Conservation (phyloP, 2,329 filamentous ascomycete genomes). For the Ilyonectria sp. region DNA sequence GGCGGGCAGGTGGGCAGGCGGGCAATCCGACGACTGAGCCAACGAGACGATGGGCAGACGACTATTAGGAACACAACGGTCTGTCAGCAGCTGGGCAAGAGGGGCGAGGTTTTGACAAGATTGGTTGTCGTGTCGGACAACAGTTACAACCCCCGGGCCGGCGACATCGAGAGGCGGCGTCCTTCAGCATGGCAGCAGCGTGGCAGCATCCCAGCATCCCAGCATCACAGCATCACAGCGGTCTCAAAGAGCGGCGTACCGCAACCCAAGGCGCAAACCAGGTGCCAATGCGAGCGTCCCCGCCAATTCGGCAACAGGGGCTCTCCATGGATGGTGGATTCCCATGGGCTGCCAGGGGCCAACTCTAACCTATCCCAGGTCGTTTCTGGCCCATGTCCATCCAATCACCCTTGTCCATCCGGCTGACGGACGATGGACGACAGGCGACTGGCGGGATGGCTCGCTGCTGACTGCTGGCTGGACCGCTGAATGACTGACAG, state of each 20-base stretch:
- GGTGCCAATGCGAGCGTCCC: conserved; percentile 28
- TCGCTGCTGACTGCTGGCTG: conserved; percentile 4
- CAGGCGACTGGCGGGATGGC: conserved; percentile 4
- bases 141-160: conserved; percentile 4
- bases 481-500: conserved; percentile 1
- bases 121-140: conserved; percentile 30
- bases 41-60: conserved; percentile 33
- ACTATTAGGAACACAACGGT: conserved; percentile 34
- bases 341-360: conserved; percentile 1
- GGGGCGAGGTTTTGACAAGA: conserved; percentile 36
- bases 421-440: background rate
- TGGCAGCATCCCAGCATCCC: conserved; percentile 12
- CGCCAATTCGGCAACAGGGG: conserved; percentile 26
- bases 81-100: conserved; percentile 39
- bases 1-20: conserved; percentile 4
- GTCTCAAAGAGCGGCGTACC: conserved; percentile 21
- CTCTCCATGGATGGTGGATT: conserved; percentile 3
- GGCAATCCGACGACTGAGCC: conserved; percentile 34
- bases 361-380: background rate
- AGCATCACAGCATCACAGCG: conserved; percentile 15
- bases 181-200: conserved; percentile 9
- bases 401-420: conserved; percentile 15
- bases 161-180: conserved; percentile 20
- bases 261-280: conserved; percentile 24
- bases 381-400: conserved; percentile 14